Base-by-base conservation (phyloP, 202 grass and related monocot species). In the Panicum hallii region DNA sequence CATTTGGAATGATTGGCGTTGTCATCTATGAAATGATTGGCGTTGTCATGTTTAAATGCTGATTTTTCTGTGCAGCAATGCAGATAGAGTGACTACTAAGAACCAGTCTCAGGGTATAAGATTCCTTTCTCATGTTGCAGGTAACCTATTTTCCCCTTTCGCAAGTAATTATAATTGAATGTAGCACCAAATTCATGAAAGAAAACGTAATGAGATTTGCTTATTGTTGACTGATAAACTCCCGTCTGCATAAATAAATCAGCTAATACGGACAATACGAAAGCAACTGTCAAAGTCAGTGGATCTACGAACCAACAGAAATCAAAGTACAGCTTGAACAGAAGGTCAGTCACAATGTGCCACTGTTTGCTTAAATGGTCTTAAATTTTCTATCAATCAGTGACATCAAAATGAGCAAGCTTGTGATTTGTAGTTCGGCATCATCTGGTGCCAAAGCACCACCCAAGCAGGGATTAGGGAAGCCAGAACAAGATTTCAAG, bases 91-190 rank as follows among this genome's bases (percentile, higher is more conserved):
- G 40, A 99, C 97, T 23, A 92, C 67, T 79, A 94, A 81, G 82
- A 89, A 70, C 83, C 87, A 94, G 26, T 99, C 96, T 49, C 96
- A 99, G 83, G 93, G 96, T 63, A 92, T 95, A 89, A 92, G 93
- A 81, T 95, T 99, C 80, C 96, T 99, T 76, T 91, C 96, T 22
- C 93, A 95, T 71, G 91, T 99, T 71, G 91, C 96, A 81, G 90
- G 93, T 77, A 89, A 67, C 42, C 46, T 45, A 83, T n/a, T 48
- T 17, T 14, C 22, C 28, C 47, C 15, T 70, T 72, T 36, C 16
- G 42, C 41, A 38, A 49, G 15, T 57, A n/a, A 57, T 26, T 48
- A 19, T 79, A 8, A 44, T 75, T 45, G n/a, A 48, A 69, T 63
- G 52, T 22, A 53, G 23, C 64, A 64, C 46, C 62, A 34, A 45